These are phyloP conservation scores for Venturiaceae sp. DNA, from an alignment of 2,329 filamentous ascomycete species.

Conservation along the genomic window DNA sequence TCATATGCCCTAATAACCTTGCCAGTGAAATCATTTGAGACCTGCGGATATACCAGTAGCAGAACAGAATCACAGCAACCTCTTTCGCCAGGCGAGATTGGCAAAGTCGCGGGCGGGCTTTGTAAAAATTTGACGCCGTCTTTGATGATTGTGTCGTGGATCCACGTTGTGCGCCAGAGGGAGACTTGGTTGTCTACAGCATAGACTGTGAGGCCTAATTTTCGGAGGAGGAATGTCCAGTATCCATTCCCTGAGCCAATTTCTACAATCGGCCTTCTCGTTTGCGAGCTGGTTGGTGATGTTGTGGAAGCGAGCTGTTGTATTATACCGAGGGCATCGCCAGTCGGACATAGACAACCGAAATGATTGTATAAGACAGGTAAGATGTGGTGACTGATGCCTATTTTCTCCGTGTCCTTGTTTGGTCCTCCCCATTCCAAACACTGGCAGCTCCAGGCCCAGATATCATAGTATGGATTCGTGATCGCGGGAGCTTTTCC, in stretches of 20 bases:
- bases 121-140: slow-evolving; percentile 53
- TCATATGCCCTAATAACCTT: slow-evolving; percentile 50
- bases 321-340: slow-evolving; percentile 54
- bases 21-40: slow-evolving; percentile 56
- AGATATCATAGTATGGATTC: slow-evolving; percentile 62
- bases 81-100: slow-evolving; percentile 26
- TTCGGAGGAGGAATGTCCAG: slow-evolving; percentile 62
- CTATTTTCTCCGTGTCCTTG: slow-evolving; percentile 40
- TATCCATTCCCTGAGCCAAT: slow-evolving; percentile 66
- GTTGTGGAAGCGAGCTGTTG: slow-evolving; percentile 37
- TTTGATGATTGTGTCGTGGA: slow-evolving; percentile 52
- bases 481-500: slow-evolving; percentile 31
- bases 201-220: slow-evolving; percentile 43
- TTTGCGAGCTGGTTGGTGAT: slow-evolving; percentile 19
- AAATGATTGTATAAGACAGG: slow-evolving; percentile 73
- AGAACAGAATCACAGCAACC: slow-evolving; percentile 42
- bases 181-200: slow-evolving; percentile 60
- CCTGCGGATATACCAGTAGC: slow-evolving; percentile 64
- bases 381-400: slow-evolving; percentile 56
- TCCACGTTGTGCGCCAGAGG: slow-evolving; percentile 60
- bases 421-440: slow-evolving; percentile 58
- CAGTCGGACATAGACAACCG: slow-evolving; percentile 60
- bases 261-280: slow-evolving; percentile 47
- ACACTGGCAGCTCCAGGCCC: slow-evolving; percentile 53
- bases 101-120: slow-evolving; percentile 23